Base-by-base conservation (phyloP, 140 eudicot species). In the Erigeron philadelphicus region DNA sequence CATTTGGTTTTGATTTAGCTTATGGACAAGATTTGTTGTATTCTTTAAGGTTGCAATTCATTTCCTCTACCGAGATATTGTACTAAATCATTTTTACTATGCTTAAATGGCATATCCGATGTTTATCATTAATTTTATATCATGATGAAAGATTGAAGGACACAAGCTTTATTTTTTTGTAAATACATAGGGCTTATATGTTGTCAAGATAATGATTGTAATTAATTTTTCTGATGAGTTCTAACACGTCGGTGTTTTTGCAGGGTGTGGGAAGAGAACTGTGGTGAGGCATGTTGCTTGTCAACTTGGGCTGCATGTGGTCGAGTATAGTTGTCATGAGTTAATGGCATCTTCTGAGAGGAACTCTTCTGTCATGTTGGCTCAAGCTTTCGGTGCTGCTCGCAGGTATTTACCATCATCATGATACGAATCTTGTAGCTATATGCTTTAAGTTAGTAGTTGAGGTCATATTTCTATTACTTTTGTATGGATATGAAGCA, bases 191-290 rank as follows among this genome's bases (percentile, higher is more conserved):
- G 11, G 60, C 5, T 16, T n/a, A 9, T 54, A 60, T 60, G 66
- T 11, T 25, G 63, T 64, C 17, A 58, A 64, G 60, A 21, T 68
- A 49, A 13, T 44, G 9, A 7, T 17, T 43, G 35, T 25, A 45
- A 47, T 65, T 12, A 44, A 57, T 9, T 31, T 4, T 31, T 31
- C 38, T 31, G 38, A 4, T 31, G 38, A 31, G 9, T 47, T 16
- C 41, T 50, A 46, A 66, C 61, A 12, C 65, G 44, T 67, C 12
- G 25, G 65, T 18, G 19, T 8, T 21, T 61, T 60, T 78, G 61
- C 81, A 90, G 97, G 98, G 46, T 86, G 85, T 71, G 98, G 98
- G 31, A 92, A 88, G 79, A 84, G 95, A 80, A 92, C 95, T 68
- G 98, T 86, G 62, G 90, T 88, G 58, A 88, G 81, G 74, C 82